phyloP scores from a whole-genome alignment of 192 early-diverging fungal genomes.

The Gonapodya sp. region DNA sequence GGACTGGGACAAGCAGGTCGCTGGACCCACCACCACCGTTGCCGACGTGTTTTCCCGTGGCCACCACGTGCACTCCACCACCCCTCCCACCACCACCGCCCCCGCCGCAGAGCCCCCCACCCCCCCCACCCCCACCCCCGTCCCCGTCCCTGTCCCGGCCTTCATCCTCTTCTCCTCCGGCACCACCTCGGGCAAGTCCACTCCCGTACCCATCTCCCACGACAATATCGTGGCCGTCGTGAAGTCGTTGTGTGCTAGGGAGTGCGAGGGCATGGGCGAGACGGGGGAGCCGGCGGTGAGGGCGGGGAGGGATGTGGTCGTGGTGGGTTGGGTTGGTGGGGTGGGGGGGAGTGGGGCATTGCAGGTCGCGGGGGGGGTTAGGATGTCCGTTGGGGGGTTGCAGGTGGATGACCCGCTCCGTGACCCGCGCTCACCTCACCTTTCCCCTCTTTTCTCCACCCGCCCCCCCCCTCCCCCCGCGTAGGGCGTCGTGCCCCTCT shows the following conservation, averaged over 20 bases:
- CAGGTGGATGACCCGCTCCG: too few relatives aligned
- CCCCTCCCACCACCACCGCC: background rate
- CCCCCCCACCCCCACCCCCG: background rate
- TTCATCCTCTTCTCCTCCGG: constrained; percentile 11
- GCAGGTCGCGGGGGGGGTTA: background rate
- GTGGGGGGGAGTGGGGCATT: background rate
- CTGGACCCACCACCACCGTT: background rate
- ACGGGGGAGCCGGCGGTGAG: background rate
- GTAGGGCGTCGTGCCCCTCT: constrained; percentile 2
- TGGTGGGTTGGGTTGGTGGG: background rate
- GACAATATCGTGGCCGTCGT: background rate
- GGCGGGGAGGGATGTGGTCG: background rate
- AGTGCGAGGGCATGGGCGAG: background rate
- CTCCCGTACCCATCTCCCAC: constrained; percentile 5
- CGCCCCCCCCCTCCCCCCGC: background rate
- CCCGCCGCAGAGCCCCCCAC: background rate
- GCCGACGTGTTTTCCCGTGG: background rate
- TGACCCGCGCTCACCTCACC: too few relatives aligned
- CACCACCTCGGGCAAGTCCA: constrained; percentile 11
- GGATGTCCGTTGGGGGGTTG: too few relatives aligned
- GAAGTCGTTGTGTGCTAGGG: background rate
- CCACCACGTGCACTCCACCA: background rate
- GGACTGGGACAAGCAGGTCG: background rate
- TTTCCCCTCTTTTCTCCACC: too few relatives aligned
- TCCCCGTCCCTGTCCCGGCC: background rate